Conservation (phyloP, 306 rosid genomes). For the Vigna hirtella region DNA sequence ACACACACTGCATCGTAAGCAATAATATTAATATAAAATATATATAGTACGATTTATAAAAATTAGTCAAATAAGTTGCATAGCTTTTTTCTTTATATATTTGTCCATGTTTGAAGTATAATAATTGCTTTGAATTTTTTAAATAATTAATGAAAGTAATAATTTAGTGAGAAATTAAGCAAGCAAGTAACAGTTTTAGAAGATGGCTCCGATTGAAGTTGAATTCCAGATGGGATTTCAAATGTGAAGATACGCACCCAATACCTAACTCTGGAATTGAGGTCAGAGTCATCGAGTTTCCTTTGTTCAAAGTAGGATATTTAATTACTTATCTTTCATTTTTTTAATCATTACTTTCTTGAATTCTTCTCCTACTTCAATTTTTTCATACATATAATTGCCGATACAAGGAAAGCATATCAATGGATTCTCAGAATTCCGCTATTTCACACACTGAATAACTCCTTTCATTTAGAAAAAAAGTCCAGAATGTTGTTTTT, state of each 20-base stretch:
- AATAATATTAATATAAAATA: too few species aligned
- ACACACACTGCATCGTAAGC: not conserved
- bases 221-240: slow-evolving; percentile 13
- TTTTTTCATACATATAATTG: slow-evolving; percentile 3
- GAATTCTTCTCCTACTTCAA: not conserved
- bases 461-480: too few species aligned
- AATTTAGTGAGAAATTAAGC: not conserved
- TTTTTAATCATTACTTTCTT: not conserved
- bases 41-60: not conserved
- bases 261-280: slow-evolving; percentile 28
- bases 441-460: too few species aligned
- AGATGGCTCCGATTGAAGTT: not conserved
- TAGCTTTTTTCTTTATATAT: slow-evolving; percentile 9
- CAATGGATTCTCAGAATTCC: not conserved
- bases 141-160: not conserved
- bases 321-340: slow-evolving; percentile 15
- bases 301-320: slow-evolving; percentile 19
- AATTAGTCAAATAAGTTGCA: slow-evolving; percentile 50
- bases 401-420: not conserved
- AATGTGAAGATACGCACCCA: slow-evolving; percentile 21
- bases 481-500: too few species aligned
- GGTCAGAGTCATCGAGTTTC: slow-evolving; percentile 5
- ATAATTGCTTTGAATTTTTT: not conserved
- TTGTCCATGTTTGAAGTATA: slow-evolving; percentile 26
- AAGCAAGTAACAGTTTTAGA: not conserved